Evolutionary conservation across 495 filamentous ascomycete species (phyloP), one percentile per base, ranked within the genome.

Genomic region (Penicillium egyptiacum): DNA sequence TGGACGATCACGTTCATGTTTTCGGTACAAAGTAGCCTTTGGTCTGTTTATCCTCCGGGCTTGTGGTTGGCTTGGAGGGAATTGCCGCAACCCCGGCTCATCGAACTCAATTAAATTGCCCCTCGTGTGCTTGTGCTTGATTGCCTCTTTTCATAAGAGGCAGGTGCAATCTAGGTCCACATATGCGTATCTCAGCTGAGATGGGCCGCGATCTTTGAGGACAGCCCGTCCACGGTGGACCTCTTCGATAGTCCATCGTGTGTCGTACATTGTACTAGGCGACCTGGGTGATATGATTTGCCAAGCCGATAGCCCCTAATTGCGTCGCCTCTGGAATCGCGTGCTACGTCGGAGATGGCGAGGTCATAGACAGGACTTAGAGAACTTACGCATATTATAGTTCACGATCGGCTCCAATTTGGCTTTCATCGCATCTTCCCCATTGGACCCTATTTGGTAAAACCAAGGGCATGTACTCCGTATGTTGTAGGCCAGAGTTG

Each of bases 101-200:
- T 54, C 47, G 57, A 65, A 65, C 39, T 63, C 61, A 60, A 53
- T 59, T 65, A 45, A 10, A 44, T 41, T 39, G 31, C 23, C 28
- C 54, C 61, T 46, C 30, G 19, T 55, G 25, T 22, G 22, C 33
- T 25, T 23, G 33, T 23, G 35, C 23, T 54, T 28, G 30, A 19
- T 45, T 37, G 10, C 26, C 52, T 10, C 23, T 35, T 45, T 14
- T 39, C 42, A 23, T 16, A 26, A 37, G 31, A 45, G 43, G 14
- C 20, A 30, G 50, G 25, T 42, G 26, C 39, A 16, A 46, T n/a
- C 16, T 17, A 44, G 53, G 5, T 47, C 43, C 43, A 55, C 53
- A 26, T 22, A 26, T 31, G 20, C 2, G 51, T 46, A 39, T 46
- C 22, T 23, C 31, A 55, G 53, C 53, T 55, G 43, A 47, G 23